Percentiles rank a stretch among this genome's conserved stretches.
Conservation (phyloP, 441 rosid species). For the Jatropha multifida region DNA sequence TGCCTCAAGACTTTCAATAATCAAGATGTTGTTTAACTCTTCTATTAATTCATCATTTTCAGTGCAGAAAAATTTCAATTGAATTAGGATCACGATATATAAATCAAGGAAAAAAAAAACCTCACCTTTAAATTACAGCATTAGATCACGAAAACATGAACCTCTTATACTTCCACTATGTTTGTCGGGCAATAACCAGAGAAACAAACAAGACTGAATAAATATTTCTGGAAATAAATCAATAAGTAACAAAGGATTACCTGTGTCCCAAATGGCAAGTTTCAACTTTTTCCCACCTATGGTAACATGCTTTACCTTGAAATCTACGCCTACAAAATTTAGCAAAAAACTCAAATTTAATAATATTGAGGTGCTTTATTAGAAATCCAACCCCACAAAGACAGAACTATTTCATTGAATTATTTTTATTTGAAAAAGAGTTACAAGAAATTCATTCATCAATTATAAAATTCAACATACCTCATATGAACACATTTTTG, state of each 20-base stretch:
- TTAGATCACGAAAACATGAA: neutral
- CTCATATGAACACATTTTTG: too few species aligned
- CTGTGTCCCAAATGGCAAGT: slow-evolving; percentile 86
- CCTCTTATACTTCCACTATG: neutral
- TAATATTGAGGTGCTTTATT: neutral
- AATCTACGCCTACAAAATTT: slow-evolving; percentile 64
- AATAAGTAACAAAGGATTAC: slow-evolving; percentile 30
- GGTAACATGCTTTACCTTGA: slow-evolving; percentile 60
- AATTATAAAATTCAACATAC: too few species aligned
- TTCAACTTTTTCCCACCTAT: slow-evolving; percentile 64
- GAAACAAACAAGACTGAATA: neutral
- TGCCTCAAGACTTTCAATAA: neutral
- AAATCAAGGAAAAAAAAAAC: neutral
- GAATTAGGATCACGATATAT: neutral
- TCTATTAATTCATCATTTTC: neutral
- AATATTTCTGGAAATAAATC: neutral
- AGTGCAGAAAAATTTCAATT: neutral
- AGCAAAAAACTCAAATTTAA: neutral
- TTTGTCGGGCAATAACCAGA: neutral
- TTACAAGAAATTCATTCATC: too few species aligned
- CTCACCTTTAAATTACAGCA: neutral
- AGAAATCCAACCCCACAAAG: neutral
- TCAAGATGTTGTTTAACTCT: neutral
- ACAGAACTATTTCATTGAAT: slow-evolving; percentile 14
- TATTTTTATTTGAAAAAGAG: too few species aligned